Evolutionary conservation across 1,139 yeast species (phyloP).

Genomic region (Pichia cactophila): DNA sequence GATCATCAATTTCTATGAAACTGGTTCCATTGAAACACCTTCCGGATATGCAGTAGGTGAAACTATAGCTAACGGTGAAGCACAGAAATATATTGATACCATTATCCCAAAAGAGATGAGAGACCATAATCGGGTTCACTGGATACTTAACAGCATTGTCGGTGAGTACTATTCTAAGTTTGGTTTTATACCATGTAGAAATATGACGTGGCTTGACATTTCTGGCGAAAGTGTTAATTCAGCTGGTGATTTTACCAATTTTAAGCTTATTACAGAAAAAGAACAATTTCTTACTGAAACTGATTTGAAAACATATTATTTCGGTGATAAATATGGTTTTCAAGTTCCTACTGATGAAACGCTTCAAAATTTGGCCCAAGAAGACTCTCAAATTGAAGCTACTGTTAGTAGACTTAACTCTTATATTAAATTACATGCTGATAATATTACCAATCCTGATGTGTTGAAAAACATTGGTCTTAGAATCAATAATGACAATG

Average conservation of each 20-base stretch:
- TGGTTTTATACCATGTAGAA: conserved; percentile 8
- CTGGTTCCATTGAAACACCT: neutral
- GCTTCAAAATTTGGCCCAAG: conserved; percentile 1
- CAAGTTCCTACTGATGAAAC: neutral
- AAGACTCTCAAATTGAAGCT: neutral
- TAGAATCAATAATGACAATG: neutral
- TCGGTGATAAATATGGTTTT: conserved; percentile 1
- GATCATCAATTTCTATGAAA: conserved; percentile 7
- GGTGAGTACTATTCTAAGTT: conserved; percentile 27
- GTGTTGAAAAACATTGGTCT: conserved; percentile 6
- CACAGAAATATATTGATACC: neutral
- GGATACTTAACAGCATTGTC: conserved; percentile 28
- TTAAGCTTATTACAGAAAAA: neutral
- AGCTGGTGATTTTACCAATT: neutral
- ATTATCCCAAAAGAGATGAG: neutral
- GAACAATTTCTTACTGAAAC: conserved; percentile 1
- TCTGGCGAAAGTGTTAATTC: neutral
- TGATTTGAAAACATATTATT: conserved; percentile 4
- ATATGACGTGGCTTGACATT: neutral
- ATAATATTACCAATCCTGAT: neutral
- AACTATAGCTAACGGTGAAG: neutral
- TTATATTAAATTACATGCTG: conserved; percentile 1
- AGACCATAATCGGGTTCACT: conserved; percentile 14
- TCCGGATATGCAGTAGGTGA: neutral
- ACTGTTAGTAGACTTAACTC: conserved; percentile 1